A percentile compares a stretch with the other conserved stretches of the same genome.
These are phyloP conservation scores for Rhodotorula sp. DNA, from an alignment of 1,284 basidiomycete genomes.

Conservation along the genomic window DNA sequence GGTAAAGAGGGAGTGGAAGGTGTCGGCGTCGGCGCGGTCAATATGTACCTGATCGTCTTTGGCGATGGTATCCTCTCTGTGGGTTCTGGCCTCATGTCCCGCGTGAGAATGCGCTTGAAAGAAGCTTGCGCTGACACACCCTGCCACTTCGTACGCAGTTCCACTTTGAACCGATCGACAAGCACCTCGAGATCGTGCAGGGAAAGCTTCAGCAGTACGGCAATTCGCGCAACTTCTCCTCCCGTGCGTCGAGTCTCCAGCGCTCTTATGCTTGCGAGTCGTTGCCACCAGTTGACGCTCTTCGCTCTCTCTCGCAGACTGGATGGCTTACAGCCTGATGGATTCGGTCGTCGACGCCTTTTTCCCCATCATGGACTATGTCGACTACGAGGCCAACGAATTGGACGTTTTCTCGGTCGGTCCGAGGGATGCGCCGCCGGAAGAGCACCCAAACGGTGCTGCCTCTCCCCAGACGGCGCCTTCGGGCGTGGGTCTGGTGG, in stretches of 20 bases:
- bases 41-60: slow-evolving; percentile 86
- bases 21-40: slow-evolving; percentile 69
- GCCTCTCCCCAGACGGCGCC: slow-evolving; percentile 8
- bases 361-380: slow-evolving; percentile 78
- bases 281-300: slow-evolving; percentile 1
- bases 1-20: slow-evolving; percentile 60
- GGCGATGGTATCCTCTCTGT: slow-evolving; percentile 84
- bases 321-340: slow-evolving; percentile 90
- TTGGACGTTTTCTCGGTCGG: slow-evolving; percentile 66
- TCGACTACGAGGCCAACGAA: slow-evolving; percentile 76
- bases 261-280: not conserved
- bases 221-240: slow-evolving; percentile 59
- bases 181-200: slow-evolving; percentile 77
- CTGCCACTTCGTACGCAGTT: slow-evolving; percentile 58
- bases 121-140: too few species aligned
- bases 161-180: slow-evolving; percentile 86
- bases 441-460: not conserved
- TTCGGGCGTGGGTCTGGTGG: slow-evolving; percentile 27
- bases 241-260: slow-evolving; percentile 56
- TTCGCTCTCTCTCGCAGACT: slow-evolving; percentile 59
- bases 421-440: slow-evolving; percentile 48
- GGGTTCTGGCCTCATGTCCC: slow-evolving; percentile 48
- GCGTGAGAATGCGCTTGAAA: too few species aligned
- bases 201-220: slow-evolving; percentile 62
- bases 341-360: slow-evolving; percentile 95